Evolutionary conservation across 495 filamentous ascomycete species (phyloP).

Genomic region (Penicillium longicatenatum): DNA sequence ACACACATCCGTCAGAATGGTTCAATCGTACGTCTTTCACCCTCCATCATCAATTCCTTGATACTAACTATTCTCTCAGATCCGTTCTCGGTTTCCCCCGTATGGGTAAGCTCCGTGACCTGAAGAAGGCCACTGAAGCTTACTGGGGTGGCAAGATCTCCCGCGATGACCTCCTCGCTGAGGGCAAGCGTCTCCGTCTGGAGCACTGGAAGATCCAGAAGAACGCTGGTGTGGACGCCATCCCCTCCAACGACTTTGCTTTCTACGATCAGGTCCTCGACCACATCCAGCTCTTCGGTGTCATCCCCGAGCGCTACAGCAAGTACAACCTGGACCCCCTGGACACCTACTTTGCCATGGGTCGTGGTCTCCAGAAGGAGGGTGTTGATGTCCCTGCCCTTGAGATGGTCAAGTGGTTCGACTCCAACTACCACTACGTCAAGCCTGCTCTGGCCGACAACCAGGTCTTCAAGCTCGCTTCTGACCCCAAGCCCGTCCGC

Average conservation of each 20-base stretch:
- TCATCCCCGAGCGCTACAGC: slow-evolving; percentile 86
- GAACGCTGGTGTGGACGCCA: slow-evolving; percentile 92
- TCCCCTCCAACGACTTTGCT: slow-evolving; percentile 99
- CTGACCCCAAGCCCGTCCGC: slow-evolving; percentile 86
- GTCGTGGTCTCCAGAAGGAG: slow-evolving; percentile 90
- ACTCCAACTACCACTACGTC: slow-evolving; percentile 99
- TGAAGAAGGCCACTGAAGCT: slow-evolving; percentile 99
- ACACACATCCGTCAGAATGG: slow-evolving; percentile 63
- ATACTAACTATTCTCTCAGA: slow-evolving; percentile 26
- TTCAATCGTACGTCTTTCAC: slow-evolving; percentile 65
- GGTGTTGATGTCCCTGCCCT: slow-evolving; percentile 85
- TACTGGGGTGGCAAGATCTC: slow-evolving; percentile 96
- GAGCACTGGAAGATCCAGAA: slow-evolving; percentile 99
- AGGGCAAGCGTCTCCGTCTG: slow-evolving; percentile 93
- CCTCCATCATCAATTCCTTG: slow-evolving; percentile 15
- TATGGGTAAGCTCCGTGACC: slow-evolving; percentile 96
- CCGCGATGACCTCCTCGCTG: slow-evolving; percentile 79
- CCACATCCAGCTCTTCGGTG: slow-evolving; percentile 98
- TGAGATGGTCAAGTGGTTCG: slow-evolving; percentile 99
- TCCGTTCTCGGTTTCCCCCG: slow-evolving; percentile 84
- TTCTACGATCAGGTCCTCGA: slow-evolving; percentile 98
- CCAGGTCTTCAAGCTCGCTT: slow-evolving; percentile 87
- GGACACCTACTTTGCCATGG: slow-evolving; percentile 99
- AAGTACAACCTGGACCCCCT: slow-evolving; percentile 80
- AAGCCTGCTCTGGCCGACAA: slow-evolving; percentile 96